Conservation (phyloP, 2,329 filamentous ascomycete genomes). For the Microcyclosporella mali region DNA sequence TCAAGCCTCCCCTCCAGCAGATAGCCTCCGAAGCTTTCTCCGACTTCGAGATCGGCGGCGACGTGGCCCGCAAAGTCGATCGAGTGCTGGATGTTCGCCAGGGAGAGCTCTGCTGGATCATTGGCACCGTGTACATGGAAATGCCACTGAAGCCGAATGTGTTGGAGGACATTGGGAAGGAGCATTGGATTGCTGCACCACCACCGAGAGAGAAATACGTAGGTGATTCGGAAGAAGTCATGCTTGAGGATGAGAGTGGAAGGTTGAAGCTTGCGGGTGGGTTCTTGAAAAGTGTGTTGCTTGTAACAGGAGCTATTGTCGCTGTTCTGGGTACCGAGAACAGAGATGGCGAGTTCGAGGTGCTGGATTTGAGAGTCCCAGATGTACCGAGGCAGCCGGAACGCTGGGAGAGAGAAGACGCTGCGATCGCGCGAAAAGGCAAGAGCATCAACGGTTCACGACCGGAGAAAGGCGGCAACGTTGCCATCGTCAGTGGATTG, state of each 20-base stretch:
- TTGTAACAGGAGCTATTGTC: slow-evolving; percentile 90
- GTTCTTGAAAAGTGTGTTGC: slow-evolving; percentile 58
- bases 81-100: slow-evolving; percentile 92
- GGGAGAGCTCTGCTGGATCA: slow-evolving; percentile 91
- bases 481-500: slow-evolving; percentile 85
- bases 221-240: slow-evolving; percentile 48
- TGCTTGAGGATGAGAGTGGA: slow-evolving; percentile 94
- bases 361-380: slow-evolving; percentile 82
- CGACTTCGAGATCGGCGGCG: slow-evolving; percentile 67
- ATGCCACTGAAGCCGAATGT: slow-evolving; percentile 96
- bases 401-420: slow-evolving; percentile 66
- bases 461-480: slow-evolving; percentile 54
- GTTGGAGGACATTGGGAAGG: slow-evolving; percentile 87
- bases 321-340: slow-evolving; percentile 96
- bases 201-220: slow-evolving; percentile 59
- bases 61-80: slow-evolving; percentile 69
- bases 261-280: slow-evolving; percentile 72
- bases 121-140: slow-evolving; percentile 93
- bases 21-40: slow-evolving; percentile 71
- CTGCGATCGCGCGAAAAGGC: slow-evolving; percentile 31
- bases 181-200: slow-evolving; percentile 87
- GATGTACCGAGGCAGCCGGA: slow-evolving; percentile 76
- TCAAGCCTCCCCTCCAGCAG: slow-evolving; percentile 76
- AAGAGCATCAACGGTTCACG: slow-evolving; percentile 35
- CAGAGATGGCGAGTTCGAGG: slow-evolving; percentile 82